Evolutionary conservation across 768 basidiomycete genomes (phyloP).

Genomic region (Agaricus blazei): DNA sequence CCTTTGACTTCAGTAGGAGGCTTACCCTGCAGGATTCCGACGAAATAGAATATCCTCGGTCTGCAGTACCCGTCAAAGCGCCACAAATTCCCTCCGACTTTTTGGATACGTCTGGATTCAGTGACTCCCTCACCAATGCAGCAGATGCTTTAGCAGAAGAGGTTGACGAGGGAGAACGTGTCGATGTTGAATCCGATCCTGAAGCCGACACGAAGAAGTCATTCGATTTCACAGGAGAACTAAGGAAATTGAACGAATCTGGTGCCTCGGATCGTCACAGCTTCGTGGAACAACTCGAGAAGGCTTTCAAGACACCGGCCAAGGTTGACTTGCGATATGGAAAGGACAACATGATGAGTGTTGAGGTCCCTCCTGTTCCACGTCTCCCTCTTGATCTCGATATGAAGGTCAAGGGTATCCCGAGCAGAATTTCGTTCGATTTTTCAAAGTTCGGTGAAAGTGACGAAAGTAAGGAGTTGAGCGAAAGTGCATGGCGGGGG

Average conservation of each 20-base stretch:
- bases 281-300: constrained; percentile 81
- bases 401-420: not conserved
- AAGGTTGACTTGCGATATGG: constrained; percentile 55
- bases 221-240: constrained; percentile 82
- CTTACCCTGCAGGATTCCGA: constrained; percentile 13
- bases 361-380: constrained; percentile 50
- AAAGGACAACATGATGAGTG: constrained; percentile 31
- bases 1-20: constrained; percentile 8
- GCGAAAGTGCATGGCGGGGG: constrained; percentile 9
- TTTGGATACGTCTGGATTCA: constrained; percentile 15
- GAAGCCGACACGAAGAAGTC: constrained; percentile 73
- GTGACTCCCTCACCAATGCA: constrained; percentile 28
- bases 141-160: constrained; percentile 12
- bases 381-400: constrained; percentile 30
- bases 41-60: constrained; percentile 7
- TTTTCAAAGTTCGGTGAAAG: not conserved
- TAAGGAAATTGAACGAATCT: constrained; percentile 63
- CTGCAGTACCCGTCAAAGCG: constrained; percentile 27
- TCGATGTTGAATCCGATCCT: constrained; percentile 25
- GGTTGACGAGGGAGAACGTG: constrained; percentile 32
- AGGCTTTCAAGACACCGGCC: constrained; percentile 73
- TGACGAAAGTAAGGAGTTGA: constrained; percentile 13
- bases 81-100: not conserved
- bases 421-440: not conserved
- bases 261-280: constrained; percentile 65